Percentiles rank a stretch among this genome's conserved stretches.
Conservation (phyloP, 225 moss, liverwort and hornwort genomes). For the Takakia lepidozioides region DNA sequence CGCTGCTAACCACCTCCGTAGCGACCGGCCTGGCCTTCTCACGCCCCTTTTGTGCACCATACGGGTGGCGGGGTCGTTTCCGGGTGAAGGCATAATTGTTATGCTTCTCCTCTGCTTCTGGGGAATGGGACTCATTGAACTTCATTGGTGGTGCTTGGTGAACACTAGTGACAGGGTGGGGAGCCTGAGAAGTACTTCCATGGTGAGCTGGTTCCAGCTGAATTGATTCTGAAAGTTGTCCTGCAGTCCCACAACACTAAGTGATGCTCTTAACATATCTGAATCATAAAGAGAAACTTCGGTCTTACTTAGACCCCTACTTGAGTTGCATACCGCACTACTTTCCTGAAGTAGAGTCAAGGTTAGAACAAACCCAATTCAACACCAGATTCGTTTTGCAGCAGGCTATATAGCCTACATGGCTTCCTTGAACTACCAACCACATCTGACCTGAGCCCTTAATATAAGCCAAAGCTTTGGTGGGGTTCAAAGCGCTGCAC, state of each 20-base stretch:
- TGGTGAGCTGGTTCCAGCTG: constrained; percentile 24
- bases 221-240: constrained; percentile 20
- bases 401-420: not conserved
- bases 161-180: constrained; percentile 20
- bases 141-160: constrained; percentile 40
- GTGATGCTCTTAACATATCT: not conserved
- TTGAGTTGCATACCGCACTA: too few relatives aligned
- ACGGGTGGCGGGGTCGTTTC: constrained; percentile 36
- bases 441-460: too few relatives aligned
- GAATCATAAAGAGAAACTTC: not conserved
- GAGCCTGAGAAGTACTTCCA: constrained; percentile 19
- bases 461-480: too few relatives aligned
- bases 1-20: constrained; percentile 53
- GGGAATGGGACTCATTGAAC: constrained; percentile 37
- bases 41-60: constrained; percentile 32
- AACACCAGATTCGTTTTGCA: not conserved
- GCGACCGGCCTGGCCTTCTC: constrained; percentile 31
- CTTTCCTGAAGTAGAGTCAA: too few relatives aligned
- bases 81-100: constrained; percentile 37
- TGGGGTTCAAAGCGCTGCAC: not conserved
- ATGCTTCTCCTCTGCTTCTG: constrained; percentile 50
- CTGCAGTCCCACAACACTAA: not conserved
- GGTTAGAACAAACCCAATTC: not conserved
- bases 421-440: not conserved
- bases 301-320: too few relatives aligned